phyloP scores from a whole-genome alignment of 225 moss, liverwort and hornwort genomes.

The Bryoerythrophyllum caledonicum region DNA sequence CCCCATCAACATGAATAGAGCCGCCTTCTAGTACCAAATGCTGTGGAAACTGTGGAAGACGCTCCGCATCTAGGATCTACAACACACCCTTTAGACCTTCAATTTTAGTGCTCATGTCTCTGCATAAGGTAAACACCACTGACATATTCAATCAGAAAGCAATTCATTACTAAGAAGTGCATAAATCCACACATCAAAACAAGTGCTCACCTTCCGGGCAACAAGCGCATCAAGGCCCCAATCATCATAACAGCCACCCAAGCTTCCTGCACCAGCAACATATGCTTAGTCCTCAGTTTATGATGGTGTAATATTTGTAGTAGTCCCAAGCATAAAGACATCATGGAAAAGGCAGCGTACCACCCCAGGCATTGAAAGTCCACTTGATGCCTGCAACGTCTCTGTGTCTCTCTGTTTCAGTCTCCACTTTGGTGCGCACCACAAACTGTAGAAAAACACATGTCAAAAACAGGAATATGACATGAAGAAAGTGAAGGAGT shows the following conservation, averaged over 20 bases:
- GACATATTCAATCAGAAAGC: background rate
- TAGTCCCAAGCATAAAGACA: background rate
- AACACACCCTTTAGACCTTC: constrained; percentile 34
- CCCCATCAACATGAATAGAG: constrained; percentile 92
- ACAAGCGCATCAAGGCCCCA: constrained; percentile 72
- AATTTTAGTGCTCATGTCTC: constrained; percentile 19
- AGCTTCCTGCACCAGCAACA: constrained; percentile 53
- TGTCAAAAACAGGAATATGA: constrained; percentile 1
- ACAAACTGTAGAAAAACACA: constrained; percentile 61
- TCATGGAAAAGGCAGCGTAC: constrained; percentile 37
- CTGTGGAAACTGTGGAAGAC: constrained; percentile 73
- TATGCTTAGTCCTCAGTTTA: constrained; percentile 16
- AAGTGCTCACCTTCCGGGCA: constrained; percentile 63
- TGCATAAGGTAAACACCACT: background rate
- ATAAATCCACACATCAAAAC: constrained; percentile 11
- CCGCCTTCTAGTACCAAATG: constrained; percentile 88
- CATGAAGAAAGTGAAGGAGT: constrained; percentile 9
- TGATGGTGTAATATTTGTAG: background rate
- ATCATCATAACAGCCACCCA: constrained; percentile 72
- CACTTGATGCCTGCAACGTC: constrained; percentile 77
- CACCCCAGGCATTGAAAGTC: constrained; percentile 96
- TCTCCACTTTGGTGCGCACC: constrained; percentile 60
- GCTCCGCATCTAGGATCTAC: constrained; percentile 91
- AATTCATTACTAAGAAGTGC: background rate
- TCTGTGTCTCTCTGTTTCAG: constrained; percentile 51